These are phyloP conservation scores for Cadophora sp. DNA, from an alignment of 2,329 filamentous ascomycete genomes.

Conservation along the genomic window DNA sequence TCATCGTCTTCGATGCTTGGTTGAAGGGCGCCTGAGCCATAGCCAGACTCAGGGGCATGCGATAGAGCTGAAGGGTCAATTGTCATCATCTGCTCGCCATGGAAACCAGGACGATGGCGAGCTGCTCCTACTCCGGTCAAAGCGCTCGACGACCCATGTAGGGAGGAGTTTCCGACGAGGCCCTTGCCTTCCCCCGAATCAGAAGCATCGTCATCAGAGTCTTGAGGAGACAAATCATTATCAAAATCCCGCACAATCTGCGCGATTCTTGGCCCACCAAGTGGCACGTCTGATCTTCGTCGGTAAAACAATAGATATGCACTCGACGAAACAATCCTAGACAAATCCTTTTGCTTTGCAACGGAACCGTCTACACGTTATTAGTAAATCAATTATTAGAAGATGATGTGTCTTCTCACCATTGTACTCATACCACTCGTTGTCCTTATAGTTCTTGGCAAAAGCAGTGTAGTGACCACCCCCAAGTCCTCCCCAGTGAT, in stretches of 20 bases:
- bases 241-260: slow-evolving; percentile 71
- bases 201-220: slow-evolving; percentile 54
- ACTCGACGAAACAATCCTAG: slow-evolving; percentile 71
- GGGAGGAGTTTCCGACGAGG: slow-evolving; percentile 85
- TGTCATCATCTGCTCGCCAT: slow-evolving; percentile 40
- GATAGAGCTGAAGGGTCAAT: slow-evolving; percentile 39
- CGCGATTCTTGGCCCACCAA: slow-evolving; percentile 80
- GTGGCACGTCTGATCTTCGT: slow-evolving; percentile 75
- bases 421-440: slow-evolving; percentile 95
- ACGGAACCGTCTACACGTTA: slow-evolving; percentile 73
- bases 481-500: slow-evolving; percentile 91
- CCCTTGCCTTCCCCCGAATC: slow-evolving; percentile 82
- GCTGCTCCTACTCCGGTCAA: slow-evolving; percentile 78
- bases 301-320: slow-evolving; percentile 98
- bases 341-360: slow-evolving; percentile 62
- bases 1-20: slow-evolving; percentile 43
- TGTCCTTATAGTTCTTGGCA: slow-evolving; percentile 89
- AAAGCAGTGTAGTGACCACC: slow-evolving; percentile 97
- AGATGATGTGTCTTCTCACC: slow-evolving; percentile 62
- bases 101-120: slow-evolving; percentile 69
- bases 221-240: slow-evolving; percentile 51
- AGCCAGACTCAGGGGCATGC: slow-evolving; percentile 37
- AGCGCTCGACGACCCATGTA: slow-evolving; percentile 90
- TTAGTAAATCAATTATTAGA: slow-evolving; percentile 48
- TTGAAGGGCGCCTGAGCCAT: slow-evolving; percentile 31